Evolutionary conservation across 352 stramenopile species (phyloP), one percentile per base, ranked within the genome.

Genomic region (Phytopythium mirpurense): DNA sequence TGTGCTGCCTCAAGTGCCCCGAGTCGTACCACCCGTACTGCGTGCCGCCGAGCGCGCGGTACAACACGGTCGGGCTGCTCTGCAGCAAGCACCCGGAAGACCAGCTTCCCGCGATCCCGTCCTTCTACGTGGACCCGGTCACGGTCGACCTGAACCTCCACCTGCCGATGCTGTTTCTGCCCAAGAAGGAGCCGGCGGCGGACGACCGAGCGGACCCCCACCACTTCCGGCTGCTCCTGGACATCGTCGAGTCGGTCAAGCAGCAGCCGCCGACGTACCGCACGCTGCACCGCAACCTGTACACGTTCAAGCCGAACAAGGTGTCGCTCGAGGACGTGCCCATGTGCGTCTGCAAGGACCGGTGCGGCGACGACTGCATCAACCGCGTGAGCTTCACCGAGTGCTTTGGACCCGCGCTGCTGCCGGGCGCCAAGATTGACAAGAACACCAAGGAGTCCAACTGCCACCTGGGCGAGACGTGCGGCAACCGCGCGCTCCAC

Each of bases 381-480:
- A 98, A 98, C 57, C 81, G 90, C 2, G 54, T 97, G 34, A 91
- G 84, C 51, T 95, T 96, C 57, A 92, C 87, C 4, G 93, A 98
- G 70, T 98, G 93, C 54, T 90, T 91, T 54, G 90, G 90, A 1
- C 71, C 83, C 23, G 78, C 80, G 23, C 72, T 76, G 5, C 74
- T 64, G 29, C 63, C 68, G 4, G 75, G 77, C 1, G 70, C 72
- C 58, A 88, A 89, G 50, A 74, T 84, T 35, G 83, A 72, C 54
- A 93, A 89, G 50, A 68, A 82, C 21, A 86, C 63, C 50, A 77
- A 67, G 54, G 76, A 94, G 48, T 95, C 74, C 11, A 98, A 98
- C 68, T 98, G 93, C 62, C 78, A 65, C 35, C 67, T 96, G 23
- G 93, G 91, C 37, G 72, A 90, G n/a, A 62, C 86, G 26, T 98